Evolutionary conservation across 2,329 filamentous ascomycete species (phyloP), one percentile per base, ranked within the genome.

Genomic region (Aspergillus pseudotamarii): DNA sequence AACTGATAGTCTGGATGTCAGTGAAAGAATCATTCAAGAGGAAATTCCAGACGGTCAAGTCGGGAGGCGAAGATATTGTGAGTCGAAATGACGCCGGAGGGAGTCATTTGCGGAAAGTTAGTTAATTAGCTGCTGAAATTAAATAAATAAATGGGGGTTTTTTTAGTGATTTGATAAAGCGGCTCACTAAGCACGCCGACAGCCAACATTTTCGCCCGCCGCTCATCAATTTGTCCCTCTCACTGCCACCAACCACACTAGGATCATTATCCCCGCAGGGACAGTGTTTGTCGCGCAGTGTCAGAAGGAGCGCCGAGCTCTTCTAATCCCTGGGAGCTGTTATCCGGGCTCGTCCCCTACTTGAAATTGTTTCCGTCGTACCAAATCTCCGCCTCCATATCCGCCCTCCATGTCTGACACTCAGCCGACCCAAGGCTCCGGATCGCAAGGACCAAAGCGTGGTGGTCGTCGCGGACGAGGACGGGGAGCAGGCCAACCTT

Each of bases 371-470:
- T 57, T 34, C 58, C 58, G 32, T 55, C 54, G 59, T 55, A 61
- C 46, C 57, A 53, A 59, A 53, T 51, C 61, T n/a, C 57, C 58
- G 57, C 59, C 59, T 28, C 43, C 58, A 56, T 56, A 36, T 62
- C 38, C 59, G 45, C 46, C 60, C 61, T 54, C 63, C 61, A 77
- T 77, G 75, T 70, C 74, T 68, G 75, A 77, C 50, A 68, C 68
- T 60, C 69, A 71, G 57, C 64, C 71, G 28, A 55, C 72, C 45
- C 68, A 59, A 48, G 61, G 68, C 60, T 46, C 71, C 57, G 68
- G 66, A 58, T 71, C 73, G 61, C 71, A 74, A 71, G 65, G 80
- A 59, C 78, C 82, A 66, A 81, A 79, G 64, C 75, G 80, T 67
- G 76, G 80, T 69, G 72, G 73, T 65, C 75, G 74, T 63, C 76